Evolutionary conservation across 2,329 filamentous ascomycete genomes (phyloP).

Genomic region (Penicillium polonicum): DNA sequence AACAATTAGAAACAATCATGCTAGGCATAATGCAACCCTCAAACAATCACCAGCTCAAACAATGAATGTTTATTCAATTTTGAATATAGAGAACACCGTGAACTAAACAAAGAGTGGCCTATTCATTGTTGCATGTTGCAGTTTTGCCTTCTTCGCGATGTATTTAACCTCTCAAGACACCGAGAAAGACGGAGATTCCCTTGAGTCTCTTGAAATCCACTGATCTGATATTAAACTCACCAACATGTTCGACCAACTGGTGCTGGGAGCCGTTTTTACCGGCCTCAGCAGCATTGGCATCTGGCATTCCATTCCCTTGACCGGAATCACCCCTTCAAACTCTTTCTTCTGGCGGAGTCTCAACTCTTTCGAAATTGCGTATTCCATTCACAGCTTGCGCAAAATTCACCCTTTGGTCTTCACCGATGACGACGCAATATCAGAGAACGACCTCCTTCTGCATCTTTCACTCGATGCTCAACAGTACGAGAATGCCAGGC

Average conservation of each 20-base stretch:
- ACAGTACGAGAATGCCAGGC: neutral
- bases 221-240: neutral
- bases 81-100: neutral
- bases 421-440: neutral
- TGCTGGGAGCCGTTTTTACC: neutral
- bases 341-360: neutral
- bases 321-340: neutral
- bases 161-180: conserved; percentile 3
- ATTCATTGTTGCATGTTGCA: conserved; percentile 1
- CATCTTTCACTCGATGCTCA: neutral
- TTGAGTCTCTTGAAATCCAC: neutral
- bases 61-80: neutral
- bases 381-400: neutral
- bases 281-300: conserved; percentile 1
- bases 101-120: neutral
- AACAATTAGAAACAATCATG: neutral
- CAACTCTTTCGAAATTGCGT: conserved; percentile 2
- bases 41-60: neutral
- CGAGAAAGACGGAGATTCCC: neutral
- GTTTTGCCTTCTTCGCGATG: neutral
- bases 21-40: neutral
- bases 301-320: conserved; percentile 2
- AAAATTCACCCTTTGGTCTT: neutral
- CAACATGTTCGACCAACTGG: neutral
- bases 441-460: neutral